Evolutionary conservation across 1,139 yeast species (phyloP), one percentile per base, ranked within the genome.

Genomic region (Lodderomyces elongisporus): DNA sequence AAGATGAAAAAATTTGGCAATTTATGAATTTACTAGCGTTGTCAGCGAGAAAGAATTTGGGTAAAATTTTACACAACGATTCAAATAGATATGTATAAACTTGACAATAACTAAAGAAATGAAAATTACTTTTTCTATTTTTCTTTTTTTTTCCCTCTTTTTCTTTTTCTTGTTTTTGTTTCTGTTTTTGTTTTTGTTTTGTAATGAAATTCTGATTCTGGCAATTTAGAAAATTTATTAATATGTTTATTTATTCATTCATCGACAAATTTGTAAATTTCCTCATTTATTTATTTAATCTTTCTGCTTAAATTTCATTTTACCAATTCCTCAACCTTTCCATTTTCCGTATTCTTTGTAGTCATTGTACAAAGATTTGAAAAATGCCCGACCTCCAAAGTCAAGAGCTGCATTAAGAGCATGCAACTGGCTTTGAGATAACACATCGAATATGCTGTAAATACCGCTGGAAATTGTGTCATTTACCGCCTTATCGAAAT

Each of bases 291-390:
- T n/a, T n/a, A n/a, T n/a, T n/a, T n/a, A n/a, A n/a, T n/a, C n/a
- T n/a, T n/a, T n/a, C n/a, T n/a, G n/a, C n/a, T n/a, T n/a, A n/a
- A n/a, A n/a, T n/a, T n/a, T n/a, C n/a, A n/a, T 20, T 20, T 20
- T 10, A 20, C 22, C 14, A 24, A 25, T 31, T 34, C 41, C 27
- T 38, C 67, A 70, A 42, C 78, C 87, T 39, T 62, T 77, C 97
- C 97, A 89, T 54, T 83, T 85, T 36, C 96, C 96, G 43, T 70
- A 71, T 45, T 74, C 78, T 52, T 75, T 76, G 58, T 87, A 91
- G 42, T 82, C 87, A 5, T 74, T 74, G 47, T 83, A 85, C 28
- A 88, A 49, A 0, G 75, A 62, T 51, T 74, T 79, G 63, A 79
- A 83, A 46, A 80, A 76, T 2, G 79, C 69, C 43, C 84, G 73